A percentile compares a stretch with the other conserved stretches of the same genome.
Evolutionary conservation across 1,139 yeast species (phyloP).

Genomic region (Hyphopichia wangnamkhiaoensis): DNA sequence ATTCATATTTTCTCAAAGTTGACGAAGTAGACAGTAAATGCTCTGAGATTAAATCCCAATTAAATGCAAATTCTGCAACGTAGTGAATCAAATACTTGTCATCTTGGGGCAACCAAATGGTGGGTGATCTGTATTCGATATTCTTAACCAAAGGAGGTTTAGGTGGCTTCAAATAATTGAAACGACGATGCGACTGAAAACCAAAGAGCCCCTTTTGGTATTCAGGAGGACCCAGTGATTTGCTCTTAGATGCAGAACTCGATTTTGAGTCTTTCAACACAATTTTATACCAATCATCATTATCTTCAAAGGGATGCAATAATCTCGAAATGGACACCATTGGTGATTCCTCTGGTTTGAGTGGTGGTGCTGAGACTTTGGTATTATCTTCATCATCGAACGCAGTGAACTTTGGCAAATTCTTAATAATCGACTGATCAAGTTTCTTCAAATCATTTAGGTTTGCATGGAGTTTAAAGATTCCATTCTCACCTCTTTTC

Average conservation of each 20-base stretch:
- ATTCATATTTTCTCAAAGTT: slow-evolving; percentile 60
- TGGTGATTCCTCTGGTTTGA: slow-evolving; percentile 27
- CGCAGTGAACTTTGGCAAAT: slow-evolving; percentile 56
- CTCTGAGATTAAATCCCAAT: slow-evolving; percentile 90
- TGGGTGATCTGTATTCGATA: slow-evolving; percentile 80
- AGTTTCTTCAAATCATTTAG: slow-evolving; percentile 52
- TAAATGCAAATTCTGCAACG: slow-evolving; percentile 85
- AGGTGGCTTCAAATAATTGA: slow-evolving; percentile 74
- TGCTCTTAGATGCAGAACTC: slow-evolving; percentile 11
- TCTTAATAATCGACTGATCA: slow-evolving; percentile 56
- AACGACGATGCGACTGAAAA: slow-evolving; percentile 58
- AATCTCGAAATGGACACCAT: slow-evolving; percentile 54
- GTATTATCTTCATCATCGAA: slow-evolving; percentile 36
- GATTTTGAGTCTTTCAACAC: slow-evolving; percentile 41
- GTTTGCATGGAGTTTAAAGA: slow-evolving; percentile 60
- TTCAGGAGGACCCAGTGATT: slow-evolving; percentile 32
- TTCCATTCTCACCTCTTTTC: slow-evolving; percentile 21
- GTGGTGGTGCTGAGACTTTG: slow-evolving; percentile 17
- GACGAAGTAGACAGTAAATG: slow-evolving; percentile 68
- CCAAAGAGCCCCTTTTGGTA: slow-evolving; percentile 62
- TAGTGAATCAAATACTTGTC: slow-evolving; percentile 77
- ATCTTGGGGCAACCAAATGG: slow-evolving; percentile 95
- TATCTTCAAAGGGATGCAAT: slow-evolving; percentile 61
- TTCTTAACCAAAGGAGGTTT: slow-evolving; percentile 82
- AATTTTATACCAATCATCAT: slow-evolving; percentile 63